Evolutionary conservation across 2,329 filamentous ascomycete species (phyloP).

Genomic region (Plectosphaerella sp.): DNA sequence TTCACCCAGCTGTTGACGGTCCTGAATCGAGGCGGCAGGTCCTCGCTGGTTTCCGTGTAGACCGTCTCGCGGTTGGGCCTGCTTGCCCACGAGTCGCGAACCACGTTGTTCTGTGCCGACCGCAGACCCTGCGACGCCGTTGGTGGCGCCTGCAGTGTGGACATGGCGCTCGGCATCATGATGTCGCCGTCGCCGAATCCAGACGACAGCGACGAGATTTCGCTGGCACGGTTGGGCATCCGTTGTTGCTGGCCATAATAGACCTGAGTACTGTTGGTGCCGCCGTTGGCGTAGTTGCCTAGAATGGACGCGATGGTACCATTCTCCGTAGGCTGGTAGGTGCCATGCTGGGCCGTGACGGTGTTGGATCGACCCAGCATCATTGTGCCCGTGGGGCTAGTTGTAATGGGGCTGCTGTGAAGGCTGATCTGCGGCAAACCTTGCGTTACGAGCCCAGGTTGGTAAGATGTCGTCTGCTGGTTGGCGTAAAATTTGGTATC

Average conservation of each 20-base stretch:
- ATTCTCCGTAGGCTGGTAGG: slow-evolving; percentile 6
- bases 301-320: slow-evolving; percentile 11
- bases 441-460: slow-evolving; percentile 2
- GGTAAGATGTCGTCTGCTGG: slow-evolving; percentile 1
- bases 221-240: slow-evolving; percentile 38
- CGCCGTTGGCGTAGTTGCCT: slow-evolving; percentile 5
- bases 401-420: slow-evolving; percentile 6
- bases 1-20: slow-evolving; percentile 60
- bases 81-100: slow-evolving; percentile 31
- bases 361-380: slow-evolving; percentile 6
- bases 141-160: slow-evolving; percentile 8
- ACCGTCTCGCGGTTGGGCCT: slow-evolving; percentile 40
- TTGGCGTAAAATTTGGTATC: slow-evolving; percentile 18
- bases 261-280: not conserved
- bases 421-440: slow-evolving; percentile 8
- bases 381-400: slow-evolving; percentile 7
- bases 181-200: slow-evolving; percentile 61
- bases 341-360: slow-evolving; percentile 12
- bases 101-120: slow-evolving; percentile 10
- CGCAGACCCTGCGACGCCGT: slow-evolving; percentile 6
- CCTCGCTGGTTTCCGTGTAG: slow-evolving; percentile 49
- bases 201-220: slow-evolving; percentile 58
- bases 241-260: slow-evolving; percentile 23
- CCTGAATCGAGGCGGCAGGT: slow-evolving; percentile 51
- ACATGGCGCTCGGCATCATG: slow-evolving; percentile 29